phyloP scores from a whole-genome alignment of 1,284 basidiomycete species.

The Austropuccinia psidii region DNA sequence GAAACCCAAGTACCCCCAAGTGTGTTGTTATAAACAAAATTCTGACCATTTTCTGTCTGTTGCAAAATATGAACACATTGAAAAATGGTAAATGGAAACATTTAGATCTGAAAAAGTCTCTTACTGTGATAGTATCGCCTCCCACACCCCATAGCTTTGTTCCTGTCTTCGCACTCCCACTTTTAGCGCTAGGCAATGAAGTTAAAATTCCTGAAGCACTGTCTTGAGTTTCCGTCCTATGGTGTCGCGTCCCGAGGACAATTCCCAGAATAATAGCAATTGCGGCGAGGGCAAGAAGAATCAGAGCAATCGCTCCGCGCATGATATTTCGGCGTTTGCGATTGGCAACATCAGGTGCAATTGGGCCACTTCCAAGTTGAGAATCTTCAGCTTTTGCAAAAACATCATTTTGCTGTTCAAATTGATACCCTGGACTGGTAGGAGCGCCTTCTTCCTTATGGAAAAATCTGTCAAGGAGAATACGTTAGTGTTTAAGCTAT shows the following conservation, averaged over 20 bases:
- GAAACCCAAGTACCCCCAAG: constrained; percentile 47
- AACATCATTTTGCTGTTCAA: background rate
- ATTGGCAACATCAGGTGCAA: background rate
- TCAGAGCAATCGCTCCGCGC: background rate
- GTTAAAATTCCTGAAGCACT: background rate
- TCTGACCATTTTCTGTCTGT: constrained; percentile 32
- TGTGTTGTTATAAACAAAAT: constrained; percentile 34
- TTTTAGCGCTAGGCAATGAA: background rate
- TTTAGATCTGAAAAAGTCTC: background rate
- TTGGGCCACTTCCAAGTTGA: background rate
- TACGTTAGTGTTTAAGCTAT: no score
- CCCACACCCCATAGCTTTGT: constrained; percentile 34
- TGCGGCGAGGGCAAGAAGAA: background rate
- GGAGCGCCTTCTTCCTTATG: background rate
- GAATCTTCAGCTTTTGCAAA: background rate
- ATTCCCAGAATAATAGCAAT: constrained; percentile 6
- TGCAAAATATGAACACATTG: background rate
- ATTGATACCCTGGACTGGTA: background rate
- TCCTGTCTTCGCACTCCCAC: background rate
- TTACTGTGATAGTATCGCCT: constrained; percentile 32
- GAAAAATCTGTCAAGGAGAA: background rate
- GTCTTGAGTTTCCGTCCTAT: background rate
- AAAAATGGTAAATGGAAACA: background rate
- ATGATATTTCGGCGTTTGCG: constrained; percentile 6
- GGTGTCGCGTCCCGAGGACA: background rate